Base-by-base conservation (phyloP, 2,329 filamentous ascomycete genomes). In the Alternaria postmessia region DNA sequence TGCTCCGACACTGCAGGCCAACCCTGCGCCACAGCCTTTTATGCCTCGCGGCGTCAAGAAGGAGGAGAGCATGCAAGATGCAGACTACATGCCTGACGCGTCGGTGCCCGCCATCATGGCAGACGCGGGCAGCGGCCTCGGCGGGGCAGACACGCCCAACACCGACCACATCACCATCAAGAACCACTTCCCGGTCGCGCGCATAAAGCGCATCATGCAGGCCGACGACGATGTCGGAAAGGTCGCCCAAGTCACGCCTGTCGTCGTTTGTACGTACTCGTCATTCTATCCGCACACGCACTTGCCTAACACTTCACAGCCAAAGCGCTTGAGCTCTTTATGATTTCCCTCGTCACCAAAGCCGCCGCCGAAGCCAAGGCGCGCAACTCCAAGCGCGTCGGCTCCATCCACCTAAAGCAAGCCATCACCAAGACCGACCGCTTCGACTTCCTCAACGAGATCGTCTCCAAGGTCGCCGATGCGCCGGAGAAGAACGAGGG, bases 141-240 rank as follows among this genome's bases (percentile, higher is more conserved):
- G 62, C 56, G 66, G 61, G 7, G 49, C 38, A 63, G 75, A 42
- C 70, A 72, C 42, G 73, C 78, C 67, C 16, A 69, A 64, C 54
- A 67, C 68, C 22, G 79, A 88, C 81, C 78, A 87, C 78, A 81
- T 97, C 81, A 79, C 93, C 43, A 93, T 99, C 70, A 92, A 88
- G 79, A 98, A 94, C 34, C 97, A 97, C 74, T 99, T 99, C 74
- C 95, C 95, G 1, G 96, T 96, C 32, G 95, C 95, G 14, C 87
- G 95, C 63, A 99, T 99, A 83, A 99, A 99, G 85, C 89, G 95
- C 52, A 98, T 99, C 73, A 98, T 99, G 95, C 95, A 99, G 81
- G 94, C 94, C 11, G 95, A 99, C 75, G 95, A 99, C 75, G 95
- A 99, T 77, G 94, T 99, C 0, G 95, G 95, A 63, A 99, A 99